Conservation (phyloP, 805 yeast genomes). For the Ogataea ganodermae region DNA sequence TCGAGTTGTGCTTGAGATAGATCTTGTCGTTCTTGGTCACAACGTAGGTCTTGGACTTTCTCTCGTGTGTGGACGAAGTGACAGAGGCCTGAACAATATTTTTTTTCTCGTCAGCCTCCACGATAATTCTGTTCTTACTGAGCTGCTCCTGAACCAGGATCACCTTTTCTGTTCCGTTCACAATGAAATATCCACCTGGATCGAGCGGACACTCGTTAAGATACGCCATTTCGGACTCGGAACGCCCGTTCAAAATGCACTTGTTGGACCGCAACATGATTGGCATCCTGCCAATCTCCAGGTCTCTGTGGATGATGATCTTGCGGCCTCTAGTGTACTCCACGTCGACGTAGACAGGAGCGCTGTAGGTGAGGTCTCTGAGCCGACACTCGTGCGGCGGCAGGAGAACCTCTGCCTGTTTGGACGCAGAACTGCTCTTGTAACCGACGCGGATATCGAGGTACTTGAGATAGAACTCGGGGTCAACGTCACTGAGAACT, state of each 20-base stretch:
- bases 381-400: constrained; percentile 96
- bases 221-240: constrained; percentile 82
- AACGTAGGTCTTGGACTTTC: constrained; percentile 96
- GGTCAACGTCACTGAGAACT: constrained; percentile 93
- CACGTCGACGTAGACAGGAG: constrained; percentile 94
- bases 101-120: constrained; percentile 95
- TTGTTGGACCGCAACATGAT: constrained; percentile 93
- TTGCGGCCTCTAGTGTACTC: constrained; percentile 95
- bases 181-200: constrained; percentile 98
- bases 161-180: constrained; percentile 97
- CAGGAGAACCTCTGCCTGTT: constrained; percentile 58
- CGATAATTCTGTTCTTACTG: constrained; percentile 95
- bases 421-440: constrained; percentile 51
- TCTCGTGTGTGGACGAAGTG: constrained; percentile 96
- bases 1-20: constrained; percentile 91
- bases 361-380: constrained; percentile 91
- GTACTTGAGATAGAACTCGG: constrained; percentile 91
- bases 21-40: constrained; percentile 88
- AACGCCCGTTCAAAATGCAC: constrained; percentile 79
- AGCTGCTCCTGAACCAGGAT: constrained; percentile 95
- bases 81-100: constrained; percentile 95
- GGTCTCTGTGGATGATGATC: constrained; percentile 83
- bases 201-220: constrained; percentile 94
- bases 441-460: constrained; percentile 91
- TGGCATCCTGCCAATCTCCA: constrained; percentile 99